Evolutionary conservation across 495 filamentous ascomycete genomes (phyloP).

Genomic region (Amniculicola lignicola): DNA sequence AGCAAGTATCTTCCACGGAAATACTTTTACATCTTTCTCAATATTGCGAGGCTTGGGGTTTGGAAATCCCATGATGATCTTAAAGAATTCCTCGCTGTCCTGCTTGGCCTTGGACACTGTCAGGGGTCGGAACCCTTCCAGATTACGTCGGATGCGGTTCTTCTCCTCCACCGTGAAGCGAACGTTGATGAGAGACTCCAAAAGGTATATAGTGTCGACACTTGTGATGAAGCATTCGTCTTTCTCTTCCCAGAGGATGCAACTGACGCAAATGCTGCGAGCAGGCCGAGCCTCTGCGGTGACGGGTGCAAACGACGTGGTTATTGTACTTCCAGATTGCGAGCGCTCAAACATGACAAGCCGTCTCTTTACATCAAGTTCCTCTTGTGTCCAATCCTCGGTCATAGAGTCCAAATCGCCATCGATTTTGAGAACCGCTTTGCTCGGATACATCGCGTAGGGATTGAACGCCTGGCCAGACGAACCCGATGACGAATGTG

Average conservation of each 20-base stretch:
- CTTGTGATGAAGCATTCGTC: conserved; percentile 88
- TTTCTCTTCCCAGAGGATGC: conserved; percentile 79
- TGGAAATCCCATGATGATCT: conserved; percentile 96
- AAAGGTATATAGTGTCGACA: conserved; percentile 89
- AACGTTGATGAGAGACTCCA: conserved; percentile 80
- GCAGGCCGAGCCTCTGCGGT: conserved; percentile 38
- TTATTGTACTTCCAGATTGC: conserved; percentile 53
- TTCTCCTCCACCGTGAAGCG: conserved; percentile 94
- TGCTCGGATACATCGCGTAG: conserved; percentile 74
- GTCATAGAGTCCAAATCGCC: conserved; percentile 81
- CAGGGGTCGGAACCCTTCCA: conserved; percentile 84
- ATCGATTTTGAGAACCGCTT: conserved; percentile 77
- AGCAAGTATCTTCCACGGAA: conserved; percentile 82
- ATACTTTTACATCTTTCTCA: conserved; percentile 98
- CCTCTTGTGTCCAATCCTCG: conserved; percentile 73
- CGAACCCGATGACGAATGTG: conserved; percentile 46
- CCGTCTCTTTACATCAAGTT: conserved; percentile 69
- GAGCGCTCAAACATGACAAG: conserved; percentile 81
- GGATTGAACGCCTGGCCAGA: conserved; percentile 62
- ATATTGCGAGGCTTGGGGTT: conserved; percentile 94
- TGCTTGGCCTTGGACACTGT: conserved; percentile 89
- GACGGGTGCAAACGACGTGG: conserved; percentile 40
- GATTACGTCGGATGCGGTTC: conserved; percentile 91
- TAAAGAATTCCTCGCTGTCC: conserved; percentile 95
- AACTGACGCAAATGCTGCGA: conserved; percentile 45